phyloP scores from a whole-genome alignment of 108 stramenopile species.

The Cyclotella cryptica region DNA sequence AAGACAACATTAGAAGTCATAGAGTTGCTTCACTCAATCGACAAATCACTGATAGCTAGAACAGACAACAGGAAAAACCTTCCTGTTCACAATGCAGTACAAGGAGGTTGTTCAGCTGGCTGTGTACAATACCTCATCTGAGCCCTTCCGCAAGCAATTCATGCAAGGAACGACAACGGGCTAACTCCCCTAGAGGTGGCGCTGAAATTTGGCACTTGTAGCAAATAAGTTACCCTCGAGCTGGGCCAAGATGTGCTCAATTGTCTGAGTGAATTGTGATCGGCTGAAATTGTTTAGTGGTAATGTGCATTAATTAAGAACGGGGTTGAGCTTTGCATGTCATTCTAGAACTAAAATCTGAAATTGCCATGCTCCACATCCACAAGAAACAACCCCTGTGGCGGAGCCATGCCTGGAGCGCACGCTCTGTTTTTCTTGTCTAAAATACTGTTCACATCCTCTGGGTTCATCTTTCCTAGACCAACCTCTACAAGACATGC shows the following conservation, averaged over 20 bases:
- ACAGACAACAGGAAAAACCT: neutral
- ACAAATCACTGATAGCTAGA: neutral
- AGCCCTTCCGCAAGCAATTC: constrained; percentile 12
- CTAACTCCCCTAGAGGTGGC: constrained; percentile 22
- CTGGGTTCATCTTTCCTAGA: constrained; percentile 53
- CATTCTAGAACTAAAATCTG: constrained; percentile 39
- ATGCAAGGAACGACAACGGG: constrained; percentile 11
- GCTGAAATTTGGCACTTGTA: neutral
- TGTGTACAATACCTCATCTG: constrained; percentile 1
- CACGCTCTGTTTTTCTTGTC: constrained; percentile 50
- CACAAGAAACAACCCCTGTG: constrained; percentile 82
- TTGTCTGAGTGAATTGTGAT: no score
- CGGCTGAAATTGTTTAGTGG: no score
- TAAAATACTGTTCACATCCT: constrained; percentile 61
- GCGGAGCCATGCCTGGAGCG: constrained; percentile 80
- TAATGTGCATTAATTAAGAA: no score
- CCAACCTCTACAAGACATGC: constrained; percentile 73
- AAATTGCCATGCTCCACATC: constrained; percentile 83
- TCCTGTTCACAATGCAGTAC: constrained; percentile 21
- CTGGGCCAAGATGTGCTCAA: no score
- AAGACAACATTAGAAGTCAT: constrained; percentile 1
- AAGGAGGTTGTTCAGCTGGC: constrained; percentile 19
- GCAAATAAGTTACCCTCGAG: neutral
- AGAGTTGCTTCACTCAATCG: constrained; percentile 5
- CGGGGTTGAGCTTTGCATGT: no score